phyloP scores from a whole-genome alignment of 192 early-diverging fungal species.

The Mortierella claussenii region DNA sequence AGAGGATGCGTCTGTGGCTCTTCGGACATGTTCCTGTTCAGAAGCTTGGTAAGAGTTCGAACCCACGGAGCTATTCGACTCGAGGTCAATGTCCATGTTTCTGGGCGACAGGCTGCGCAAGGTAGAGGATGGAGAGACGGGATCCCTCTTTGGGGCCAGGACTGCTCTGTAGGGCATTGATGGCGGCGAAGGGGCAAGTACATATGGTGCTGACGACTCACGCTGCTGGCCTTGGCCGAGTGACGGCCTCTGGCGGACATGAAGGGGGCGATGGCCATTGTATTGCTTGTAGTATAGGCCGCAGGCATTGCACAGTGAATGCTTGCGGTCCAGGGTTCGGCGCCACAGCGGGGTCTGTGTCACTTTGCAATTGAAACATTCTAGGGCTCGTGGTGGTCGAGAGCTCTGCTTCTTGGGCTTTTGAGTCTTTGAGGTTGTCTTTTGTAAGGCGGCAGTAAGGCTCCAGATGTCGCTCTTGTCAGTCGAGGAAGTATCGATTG shows the following conservation, averaged over 20 bases:
- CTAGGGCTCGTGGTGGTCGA: constrained; percentile 52
- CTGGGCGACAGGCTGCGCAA: constrained; percentile 14
- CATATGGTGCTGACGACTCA: constrained; percentile 24
- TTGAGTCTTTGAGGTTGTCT: constrained; percentile 17
- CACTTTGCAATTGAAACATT: constrained; percentile 85
- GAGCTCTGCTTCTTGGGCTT: constrained; percentile 50
- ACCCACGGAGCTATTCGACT: constrained; percentile 8
- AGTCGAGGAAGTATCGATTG: background rate
- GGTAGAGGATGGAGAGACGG: constrained; percentile 3
- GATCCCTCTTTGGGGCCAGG: constrained; percentile 25
- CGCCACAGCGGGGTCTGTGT: constrained; percentile 92
- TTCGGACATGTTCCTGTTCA: background rate
- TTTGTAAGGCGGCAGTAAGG: constrained; percentile 18
- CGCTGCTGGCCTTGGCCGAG: constrained; percentile 19
- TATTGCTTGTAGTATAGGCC: constrained; percentile 95
- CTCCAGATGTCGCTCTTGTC: constrained; percentile 3
- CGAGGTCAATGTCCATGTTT: constrained; percentile 16
- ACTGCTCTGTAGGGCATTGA: constrained; percentile 3
- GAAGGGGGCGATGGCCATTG: constrained; percentile 78
- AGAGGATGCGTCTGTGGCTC: background rate
- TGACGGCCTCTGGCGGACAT: constrained; percentile 61
- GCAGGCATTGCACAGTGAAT: constrained; percentile 93
- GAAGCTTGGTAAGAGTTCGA: background rate
- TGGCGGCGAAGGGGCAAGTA: constrained; percentile 2
- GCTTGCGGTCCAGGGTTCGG: constrained; percentile 78